These are phyloP conservation scores for Coniochaeta ligniaria DNA, from an alignment of 2,329 filamentous ascomycete genomes.

Conservation along the genomic window DNA sequence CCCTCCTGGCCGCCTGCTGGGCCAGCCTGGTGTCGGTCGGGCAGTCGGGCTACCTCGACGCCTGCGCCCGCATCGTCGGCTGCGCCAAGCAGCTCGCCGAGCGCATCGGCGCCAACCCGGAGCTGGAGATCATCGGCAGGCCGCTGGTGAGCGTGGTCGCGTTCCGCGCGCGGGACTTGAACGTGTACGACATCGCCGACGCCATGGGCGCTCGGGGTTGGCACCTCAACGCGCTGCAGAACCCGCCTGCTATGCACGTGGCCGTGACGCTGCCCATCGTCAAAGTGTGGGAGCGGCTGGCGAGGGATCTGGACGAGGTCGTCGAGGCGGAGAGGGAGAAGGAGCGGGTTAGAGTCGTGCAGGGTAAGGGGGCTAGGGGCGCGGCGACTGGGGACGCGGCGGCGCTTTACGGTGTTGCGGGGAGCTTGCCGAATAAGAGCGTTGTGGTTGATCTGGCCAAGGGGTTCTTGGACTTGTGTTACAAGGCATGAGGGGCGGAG, in stretches of 20 bases:
- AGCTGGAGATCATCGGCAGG: conserved; percentile 74
- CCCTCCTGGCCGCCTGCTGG: conserved; percentile 95
- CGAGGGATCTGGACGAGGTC: conserved; percentile 62
- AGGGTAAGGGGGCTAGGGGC: conserved; percentile 59
- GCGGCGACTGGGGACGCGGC: conserved; percentile 72
- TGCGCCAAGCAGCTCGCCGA: conserved; percentile 75
- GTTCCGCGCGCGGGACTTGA: conserved; percentile 74
- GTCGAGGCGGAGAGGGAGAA: conserved; percentile 72
- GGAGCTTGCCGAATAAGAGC: conserved; percentile 90
- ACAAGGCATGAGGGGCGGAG: conserved; percentile 60
- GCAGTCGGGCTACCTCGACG: conserved; percentile 78
- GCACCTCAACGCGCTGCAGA: conserved; percentile 93
- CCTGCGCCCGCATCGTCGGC: conserved; percentile 83
- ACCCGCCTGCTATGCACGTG: conserved; percentile 85
- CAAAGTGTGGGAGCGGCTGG: conserved; percentile 71
- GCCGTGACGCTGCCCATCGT: conserved; percentile 86
- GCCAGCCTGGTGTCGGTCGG: conserved; percentile 83
- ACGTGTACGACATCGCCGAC: conserved; percentile 93
- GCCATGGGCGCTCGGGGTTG: conserved; percentile 78
- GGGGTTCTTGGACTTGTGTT: conserved; percentile 87
- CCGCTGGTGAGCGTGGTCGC: conserved; percentile 88
- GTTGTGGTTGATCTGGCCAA: conserved; percentile 85
- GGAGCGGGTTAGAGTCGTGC: conserved; percentile 63
- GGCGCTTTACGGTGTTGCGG: conserved; percentile 90
- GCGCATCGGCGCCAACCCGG: conserved; percentile 64